phyloP scores from a whole-genome alignment of 2,329 filamentous ascomycete genomes.

The Fusarium haematococcum region DNA sequence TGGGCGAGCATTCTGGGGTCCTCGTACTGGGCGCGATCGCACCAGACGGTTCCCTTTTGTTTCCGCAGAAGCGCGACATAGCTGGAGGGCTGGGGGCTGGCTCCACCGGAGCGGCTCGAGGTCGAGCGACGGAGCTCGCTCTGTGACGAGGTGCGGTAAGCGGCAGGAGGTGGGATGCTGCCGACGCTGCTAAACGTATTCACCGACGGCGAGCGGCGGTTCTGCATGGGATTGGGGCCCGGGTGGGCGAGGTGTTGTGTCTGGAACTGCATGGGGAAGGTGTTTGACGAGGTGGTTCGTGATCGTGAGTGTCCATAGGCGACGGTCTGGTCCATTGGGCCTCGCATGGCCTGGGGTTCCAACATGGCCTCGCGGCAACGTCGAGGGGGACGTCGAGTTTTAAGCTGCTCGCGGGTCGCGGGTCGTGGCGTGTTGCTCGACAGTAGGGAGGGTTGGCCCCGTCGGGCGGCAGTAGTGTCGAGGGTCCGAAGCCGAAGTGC shows the following conservation, averaged over 20 bases:
- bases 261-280: conserved; percentile 56
- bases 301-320: conserved; percentile 66
- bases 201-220: conserved; percentile 72
- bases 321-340: conserved; percentile 50
- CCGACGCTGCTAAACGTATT: conserved; percentile 77
- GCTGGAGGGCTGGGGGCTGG: conserved; percentile 69
- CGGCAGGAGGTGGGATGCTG: conserved; percentile 71
- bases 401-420: conserved; percentile 38
- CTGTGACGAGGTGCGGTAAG: conserved; percentile 66
- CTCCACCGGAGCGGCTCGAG: conserved; percentile 78
- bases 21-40: conserved; percentile 91
- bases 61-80: conserved; percentile 97
- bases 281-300: conserved; percentile 68
- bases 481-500: conserved; percentile 21
- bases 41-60: conserved; percentile 99
- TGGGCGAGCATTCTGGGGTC: conserved; percentile 86
- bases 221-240: conserved; percentile 51
- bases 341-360: conserved; percentile 48
- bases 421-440: conserved; percentile 39
- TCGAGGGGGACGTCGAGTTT: conserved; percentile 33
- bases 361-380: conserved; percentile 43
- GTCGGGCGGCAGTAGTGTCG: conserved; percentile 33
- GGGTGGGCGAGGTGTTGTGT: conserved; percentile 49
- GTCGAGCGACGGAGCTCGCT: conserved; percentile 79
- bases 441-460: conserved; percentile 37